phyloP scores from a whole-genome alignment of 108 stramenopile genomes.

The Discostella pseudostelligera region DNA sequence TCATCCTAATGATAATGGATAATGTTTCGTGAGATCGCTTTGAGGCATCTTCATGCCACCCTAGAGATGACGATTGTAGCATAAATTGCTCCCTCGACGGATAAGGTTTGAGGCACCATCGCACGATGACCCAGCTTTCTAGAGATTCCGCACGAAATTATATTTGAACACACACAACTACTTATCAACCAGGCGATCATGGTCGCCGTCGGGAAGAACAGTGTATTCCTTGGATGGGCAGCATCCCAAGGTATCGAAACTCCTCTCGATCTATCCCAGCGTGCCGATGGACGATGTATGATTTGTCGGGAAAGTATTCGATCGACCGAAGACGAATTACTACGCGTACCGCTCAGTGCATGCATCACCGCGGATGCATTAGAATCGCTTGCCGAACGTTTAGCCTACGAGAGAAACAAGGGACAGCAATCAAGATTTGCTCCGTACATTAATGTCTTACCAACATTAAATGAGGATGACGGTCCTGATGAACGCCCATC shows the following conservation, averaged over 20 bases:
- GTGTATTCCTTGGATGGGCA: slow-evolving; percentile 62
- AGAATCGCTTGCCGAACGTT: slow-evolving; percentile 57
- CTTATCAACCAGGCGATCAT: background rate
- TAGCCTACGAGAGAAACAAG: slow-evolving; percentile 53
- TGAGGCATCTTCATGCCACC: too few species aligned
- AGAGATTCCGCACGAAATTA: too few species aligned
- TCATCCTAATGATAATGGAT: too few species aligned
- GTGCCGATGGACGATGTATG: slow-evolving; percentile 43
- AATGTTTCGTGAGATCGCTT: too few species aligned
- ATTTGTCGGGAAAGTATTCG: slow-evolving; percentile 24
- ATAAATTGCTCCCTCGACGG: too few species aligned
- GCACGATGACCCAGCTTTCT: too few species aligned
- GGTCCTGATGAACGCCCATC: background rate
- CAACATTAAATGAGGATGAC: slow-evolving; percentile 44
- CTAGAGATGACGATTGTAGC: too few species aligned
- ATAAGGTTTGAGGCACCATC: too few species aligned
- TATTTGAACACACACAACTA: background rate
- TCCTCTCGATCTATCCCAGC: slow-evolving; percentile 48
- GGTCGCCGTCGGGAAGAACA: slow-evolving; percentile 40
- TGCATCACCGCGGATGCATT: slow-evolving; percentile 59
- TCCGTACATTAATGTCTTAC: slow-evolving; percentile 54
- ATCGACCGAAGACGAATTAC: slow-evolving; percentile 27
- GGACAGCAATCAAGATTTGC: slow-evolving; percentile 58
- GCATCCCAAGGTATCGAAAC: slow-evolving; percentile 58
- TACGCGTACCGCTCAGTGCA: slow-evolving; percentile 55